Percentiles rank a stretch among this genome's conserved stretches.
Conservation (phyloP, 2,329 filamentous ascomycete species). For the Epicoccum nigrum region DNA sequence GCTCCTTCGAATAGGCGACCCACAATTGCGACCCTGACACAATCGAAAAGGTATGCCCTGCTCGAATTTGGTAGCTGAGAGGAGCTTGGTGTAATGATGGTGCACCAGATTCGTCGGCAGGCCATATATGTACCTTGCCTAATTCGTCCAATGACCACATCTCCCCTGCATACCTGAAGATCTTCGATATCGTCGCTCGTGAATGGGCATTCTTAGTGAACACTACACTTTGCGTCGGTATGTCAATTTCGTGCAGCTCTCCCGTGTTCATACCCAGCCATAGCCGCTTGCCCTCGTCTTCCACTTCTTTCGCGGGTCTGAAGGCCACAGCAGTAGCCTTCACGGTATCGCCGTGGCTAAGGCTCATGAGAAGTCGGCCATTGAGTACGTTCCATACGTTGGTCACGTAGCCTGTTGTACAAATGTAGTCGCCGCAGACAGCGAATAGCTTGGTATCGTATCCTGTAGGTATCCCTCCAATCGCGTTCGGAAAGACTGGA, state of each 20-base stretch:
- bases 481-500: slow-evolving; percentile 73
- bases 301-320: slow-evolving; percentile 77
- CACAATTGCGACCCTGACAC: slow-evolving; percentile 85
- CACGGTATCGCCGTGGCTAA: slow-evolving; percentile 83
- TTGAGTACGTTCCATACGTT: slow-evolving; percentile 85
- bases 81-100: slow-evolving; percentile 78
- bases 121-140: slow-evolving; percentile 87
- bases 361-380: slow-evolving; percentile 79
- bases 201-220: slow-evolving; percentile 76
- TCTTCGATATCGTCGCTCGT: slow-evolving; percentile 79
- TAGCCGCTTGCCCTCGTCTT: slow-evolving; percentile 78
- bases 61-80: slow-evolving; percentile 77
- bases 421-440: slow-evolving; percentile 85
- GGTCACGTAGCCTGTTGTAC: slow-evolving; percentile 84
- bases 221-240: slow-evolving; percentile 73
- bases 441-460: slow-evolving; percentile 88
- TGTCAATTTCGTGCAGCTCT: slow-evolving; percentile 88
- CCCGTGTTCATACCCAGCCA: slow-evolving; percentile 92
- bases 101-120: slow-evolving; percentile 73
- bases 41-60: slow-evolving; percentile 86
- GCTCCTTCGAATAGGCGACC: slow-evolving; percentile 85
- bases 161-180: slow-evolving; percentile 84
- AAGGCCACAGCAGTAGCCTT: slow-evolving; percentile 84
- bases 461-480: slow-evolving; percentile 78
- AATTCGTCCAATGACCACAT: slow-evolving; percentile 94